A percentile compares a stretch with the other conserved stretches of the same genome.
phyloP scores from a whole-genome alignment of 2,329 filamentous ascomycete species.

The Aspergillus uvarum region DNA sequence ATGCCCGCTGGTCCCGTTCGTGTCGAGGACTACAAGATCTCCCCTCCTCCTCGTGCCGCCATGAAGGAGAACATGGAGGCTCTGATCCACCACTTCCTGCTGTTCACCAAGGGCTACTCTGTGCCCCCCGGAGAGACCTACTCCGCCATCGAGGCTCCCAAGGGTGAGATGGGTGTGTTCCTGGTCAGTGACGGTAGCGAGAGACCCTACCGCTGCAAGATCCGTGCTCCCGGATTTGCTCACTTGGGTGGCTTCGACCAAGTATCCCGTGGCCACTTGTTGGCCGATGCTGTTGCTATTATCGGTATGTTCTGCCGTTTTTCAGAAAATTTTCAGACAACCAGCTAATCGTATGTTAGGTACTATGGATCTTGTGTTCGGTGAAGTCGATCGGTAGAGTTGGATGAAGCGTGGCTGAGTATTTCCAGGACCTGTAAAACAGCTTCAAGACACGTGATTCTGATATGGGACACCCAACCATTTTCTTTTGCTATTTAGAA shows the following conservation, averaged over 20 bases:
- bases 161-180: conserved; percentile 99
- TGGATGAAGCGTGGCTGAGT: conserved; percentile 9
- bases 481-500: conserved; percentile 1
- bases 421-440: conserved; percentile 20
- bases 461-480: background rate
- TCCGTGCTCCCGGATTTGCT: conserved; percentile 93
- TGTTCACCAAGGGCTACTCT: conserved; percentile 97
- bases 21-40: conserved; percentile 98
- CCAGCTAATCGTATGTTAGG: conserved; percentile 30
- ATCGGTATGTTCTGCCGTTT: conserved; percentile 58
- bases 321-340: too few relatives aligned
- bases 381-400: conserved; percentile 60
- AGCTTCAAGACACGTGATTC: conserved; percentile 2
- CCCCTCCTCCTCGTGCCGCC: conserved; percentile 88
- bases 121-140: conserved; percentile 98
- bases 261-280: conserved; percentile 82
- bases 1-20: conserved; percentile 94
- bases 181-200: conserved; percentile 95
- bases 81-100: conserved; percentile 96
- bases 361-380: conserved; percentile 86
- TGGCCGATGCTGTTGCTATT: conserved; percentile 95
- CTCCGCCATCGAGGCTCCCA: conserved; percentile 96
- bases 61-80: conserved; percentile 99
- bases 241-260: conserved; percentile 95
- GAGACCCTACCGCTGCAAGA: conserved; percentile 95